Percentiles rank a stretch among this genome's conserved stretches.
These are phyloP conservation scores for Tuber aestivum DNA, from an alignment of 495 filamentous ascomycete species.

Conservation along the genomic window DNA sequence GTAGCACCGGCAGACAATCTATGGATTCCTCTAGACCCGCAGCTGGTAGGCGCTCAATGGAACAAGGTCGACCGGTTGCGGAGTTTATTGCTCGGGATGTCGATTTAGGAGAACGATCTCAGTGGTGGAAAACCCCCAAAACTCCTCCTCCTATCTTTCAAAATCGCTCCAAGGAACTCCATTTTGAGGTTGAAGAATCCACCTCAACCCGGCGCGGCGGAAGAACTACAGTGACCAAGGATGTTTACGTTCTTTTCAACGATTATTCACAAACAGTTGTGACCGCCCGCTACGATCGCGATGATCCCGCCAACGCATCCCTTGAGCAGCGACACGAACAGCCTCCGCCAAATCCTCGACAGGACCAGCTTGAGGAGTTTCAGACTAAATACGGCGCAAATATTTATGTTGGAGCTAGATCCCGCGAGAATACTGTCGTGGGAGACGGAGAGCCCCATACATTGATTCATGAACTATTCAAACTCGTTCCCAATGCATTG, in stretches of 20 bases:
- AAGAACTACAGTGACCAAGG: conserved; percentile 64
- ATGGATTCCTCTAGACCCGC: conserved; percentile 54
- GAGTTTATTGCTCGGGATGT: conserved; percentile 81
- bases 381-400: conserved; percentile 69
- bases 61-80: conserved; percentile 47
- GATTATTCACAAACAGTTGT: conserved; percentile 95
- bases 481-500: conserved; percentile 65
- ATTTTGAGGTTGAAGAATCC: conserved; percentile 76
- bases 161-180: conserved; percentile 66
- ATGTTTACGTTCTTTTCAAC: conserved; percentile 78
- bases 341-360: conserved; percentile 75
- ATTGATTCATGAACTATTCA: conserved; percentile 71
- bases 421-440: conserved; percentile 70
- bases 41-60: conserved; percentile 54
- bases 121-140: conserved; percentile 78
- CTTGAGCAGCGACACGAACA: conserved; percentile 83
- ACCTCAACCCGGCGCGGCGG: conserved; percentile 55
- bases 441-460: conserved; percentile 74
- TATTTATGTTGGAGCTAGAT: conserved; percentile 61
- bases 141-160: conserved; percentile 74
- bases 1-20: conserved; percentile 57
- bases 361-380: conserved; percentile 85
- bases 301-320: conserved; percentile 62
- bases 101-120: conserved; percentile 62
- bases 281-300: conserved; percentile 69